These are phyloP conservation scores for Botrytis hyacinthi DNA, from an alignment of 2,329 filamentous ascomycete species.

Conservation along the genomic window DNA sequence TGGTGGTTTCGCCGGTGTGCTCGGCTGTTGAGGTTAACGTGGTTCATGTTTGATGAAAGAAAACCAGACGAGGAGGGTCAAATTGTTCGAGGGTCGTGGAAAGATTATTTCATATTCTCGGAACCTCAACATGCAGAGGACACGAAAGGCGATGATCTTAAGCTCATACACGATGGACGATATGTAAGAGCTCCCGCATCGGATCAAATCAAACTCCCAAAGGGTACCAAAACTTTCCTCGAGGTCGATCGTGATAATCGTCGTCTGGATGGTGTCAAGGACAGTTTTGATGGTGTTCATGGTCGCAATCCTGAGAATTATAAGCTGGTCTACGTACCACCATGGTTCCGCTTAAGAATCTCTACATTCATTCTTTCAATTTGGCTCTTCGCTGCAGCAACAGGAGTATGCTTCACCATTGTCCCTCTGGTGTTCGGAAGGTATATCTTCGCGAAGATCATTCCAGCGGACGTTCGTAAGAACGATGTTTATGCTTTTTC, in stretches of 20 bases:
- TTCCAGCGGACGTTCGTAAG: conserved; percentile 69
- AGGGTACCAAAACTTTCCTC: conserved; percentile 77
- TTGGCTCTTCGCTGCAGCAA: conserved; percentile 89
- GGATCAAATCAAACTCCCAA: conserved; percentile 91
- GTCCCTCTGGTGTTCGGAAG: conserved; percentile 84
- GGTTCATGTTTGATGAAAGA: conserved; percentile 89
- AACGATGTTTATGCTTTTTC: conserved; percentile 98
- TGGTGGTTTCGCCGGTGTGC: conserved; percentile 97
- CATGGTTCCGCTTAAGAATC: conserved; percentile 76
- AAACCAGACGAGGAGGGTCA: conserved; percentile 77
- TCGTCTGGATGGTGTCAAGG: conserved; percentile 57
- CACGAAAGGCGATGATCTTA: conserved; percentile 44
- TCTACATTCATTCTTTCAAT: conserved; percentile 84
- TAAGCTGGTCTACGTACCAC: conserved; percentile 73
- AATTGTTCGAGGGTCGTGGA: conserved; percentile 60
- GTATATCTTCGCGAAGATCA: conserved; percentile 67
- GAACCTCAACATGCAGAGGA: conserved; percentile 42
- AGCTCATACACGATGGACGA: conserved; percentile 59
- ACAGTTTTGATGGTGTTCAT: conserved; percentile 56
- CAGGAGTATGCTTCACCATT: conserved; percentile 81
- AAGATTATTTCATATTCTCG: conserved; percentile 47
- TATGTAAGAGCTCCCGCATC: conserved; percentile 93
- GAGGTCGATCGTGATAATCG: conserved; percentile 68
- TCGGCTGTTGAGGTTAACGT: conserved; percentile 73
- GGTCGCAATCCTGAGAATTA: conserved; percentile 49